Evolutionary conservation across 352 stramenopile species (phyloP).

Genomic region (Pythium chondricola): DNA sequence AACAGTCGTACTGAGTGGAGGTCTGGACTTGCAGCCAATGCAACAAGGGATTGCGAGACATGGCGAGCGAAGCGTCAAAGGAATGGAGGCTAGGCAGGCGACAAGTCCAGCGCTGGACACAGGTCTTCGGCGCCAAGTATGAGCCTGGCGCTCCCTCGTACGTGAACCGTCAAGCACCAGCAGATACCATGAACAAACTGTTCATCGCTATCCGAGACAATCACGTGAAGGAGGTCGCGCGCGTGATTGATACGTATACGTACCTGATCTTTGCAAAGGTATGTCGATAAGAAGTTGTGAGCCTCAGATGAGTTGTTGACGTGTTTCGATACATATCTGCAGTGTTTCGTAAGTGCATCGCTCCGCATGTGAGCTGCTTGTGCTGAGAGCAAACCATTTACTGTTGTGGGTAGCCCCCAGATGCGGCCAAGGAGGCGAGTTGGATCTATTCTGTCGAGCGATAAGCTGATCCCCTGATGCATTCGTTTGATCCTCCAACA

Average conservation of each 20-base stretch:
- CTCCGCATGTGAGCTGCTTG: too few relatives aligned
- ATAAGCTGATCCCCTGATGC: slow-evolving; percentile 1
- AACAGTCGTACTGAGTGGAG: too few relatives aligned
- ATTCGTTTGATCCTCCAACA: slow-evolving; percentile 10
- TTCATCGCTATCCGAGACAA: slow-evolving; percentile 19
- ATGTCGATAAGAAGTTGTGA: too few relatives aligned
- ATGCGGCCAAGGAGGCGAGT: too few relatives aligned
- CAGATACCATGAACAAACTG: slow-evolving; percentile 1
- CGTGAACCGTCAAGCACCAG: not conserved
- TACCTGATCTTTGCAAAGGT: slow-evolving; percentile 22
- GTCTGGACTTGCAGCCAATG: too few relatives aligned
- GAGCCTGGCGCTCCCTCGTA: not conserved
- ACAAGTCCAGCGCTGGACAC: slow-evolving; percentile 15
- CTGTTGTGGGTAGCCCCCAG: slow-evolving; percentile 1
- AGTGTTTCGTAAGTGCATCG: slow-evolving; percentile 25
- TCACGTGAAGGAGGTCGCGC: slow-evolving; percentile 1
- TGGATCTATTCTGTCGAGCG: too few relatives aligned
- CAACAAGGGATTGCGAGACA: too few relatives aligned
- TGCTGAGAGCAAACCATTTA: too few relatives aligned
- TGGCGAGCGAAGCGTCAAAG: too few relatives aligned
- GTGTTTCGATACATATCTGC: too few relatives aligned
- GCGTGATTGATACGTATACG: slow-evolving; percentile 13
- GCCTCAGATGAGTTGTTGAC: not conserved
- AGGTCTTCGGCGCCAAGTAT: slow-evolving; percentile 6
- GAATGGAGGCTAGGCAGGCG: not conserved